These are phyloP conservation scores for Suillus tomentosus DNA, from an alignment of 768 basidiomycete species.

Conservation along the genomic window DNA sequence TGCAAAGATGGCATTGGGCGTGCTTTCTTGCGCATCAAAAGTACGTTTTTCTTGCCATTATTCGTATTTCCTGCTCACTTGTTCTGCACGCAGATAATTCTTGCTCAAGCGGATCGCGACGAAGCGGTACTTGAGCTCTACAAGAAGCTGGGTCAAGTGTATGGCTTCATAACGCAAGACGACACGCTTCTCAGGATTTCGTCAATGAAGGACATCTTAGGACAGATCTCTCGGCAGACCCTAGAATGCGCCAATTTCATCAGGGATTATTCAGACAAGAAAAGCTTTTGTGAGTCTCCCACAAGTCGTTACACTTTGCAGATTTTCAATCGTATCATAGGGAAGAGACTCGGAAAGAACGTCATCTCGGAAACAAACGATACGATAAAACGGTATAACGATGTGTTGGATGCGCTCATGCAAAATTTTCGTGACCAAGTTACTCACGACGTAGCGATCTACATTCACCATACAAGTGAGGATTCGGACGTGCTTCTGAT, in stretches of 20 bases:
- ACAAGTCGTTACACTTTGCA: background rate
- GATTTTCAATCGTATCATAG: background rate
- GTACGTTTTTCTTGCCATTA: background rate
- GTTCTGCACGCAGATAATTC: background rate
- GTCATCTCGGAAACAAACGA: no score
- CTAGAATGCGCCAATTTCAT: constrained; percentile 13
- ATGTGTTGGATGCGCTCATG: no score
- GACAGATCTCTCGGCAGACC: constrained; percentile 6
- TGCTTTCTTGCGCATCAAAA: background rate
- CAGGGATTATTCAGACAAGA: constrained; percentile 9
- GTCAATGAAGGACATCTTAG: constrained; percentile 5
- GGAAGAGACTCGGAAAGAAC: no score
- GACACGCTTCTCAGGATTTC: background rate
- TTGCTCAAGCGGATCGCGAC: constrained; percentile 8
- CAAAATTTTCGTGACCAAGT: no score
- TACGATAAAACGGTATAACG: no score
- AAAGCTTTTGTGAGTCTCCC: constrained; percentile 8
- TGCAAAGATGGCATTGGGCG: constrained; percentile 5
- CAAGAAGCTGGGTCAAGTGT: constrained; percentile 2
- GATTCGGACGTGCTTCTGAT: no score
- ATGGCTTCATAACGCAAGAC: constrained; percentile 7
- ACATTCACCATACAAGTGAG: no score
- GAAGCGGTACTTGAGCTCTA: background rate
- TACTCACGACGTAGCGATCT: background rate
- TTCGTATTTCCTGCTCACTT: no score